These are phyloP conservation scores for Candida tetrigidarum DNA, from an alignment of 1,139 yeast genomes.

Conservation along the genomic window DNA sequence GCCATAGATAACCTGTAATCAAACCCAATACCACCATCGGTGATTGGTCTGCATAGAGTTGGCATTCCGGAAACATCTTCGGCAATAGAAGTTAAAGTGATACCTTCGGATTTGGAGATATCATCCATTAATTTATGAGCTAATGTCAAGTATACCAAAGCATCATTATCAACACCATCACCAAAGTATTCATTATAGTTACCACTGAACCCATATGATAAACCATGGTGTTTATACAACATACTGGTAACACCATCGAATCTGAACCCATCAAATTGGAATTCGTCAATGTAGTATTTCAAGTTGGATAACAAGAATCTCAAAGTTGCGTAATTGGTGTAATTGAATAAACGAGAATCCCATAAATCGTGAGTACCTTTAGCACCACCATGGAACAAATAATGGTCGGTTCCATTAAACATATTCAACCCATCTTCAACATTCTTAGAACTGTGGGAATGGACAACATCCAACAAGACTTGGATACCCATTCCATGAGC, in stretches of 20 bases:
- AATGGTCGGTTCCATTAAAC: constrained; percentile 96
- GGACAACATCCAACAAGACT: constrained; percentile 90
- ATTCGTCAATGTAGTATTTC: constrained; percentile 82
- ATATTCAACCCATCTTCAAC: constrained; percentile 91
- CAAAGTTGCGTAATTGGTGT: constrained; percentile 87
- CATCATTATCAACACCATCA: constrained; percentile 85
- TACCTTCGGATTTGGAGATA: constrained; percentile 43
- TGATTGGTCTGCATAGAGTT: constrained; percentile 77
- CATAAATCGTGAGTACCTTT: constrained; percentile 90
- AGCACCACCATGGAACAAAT: constrained; percentile 86
- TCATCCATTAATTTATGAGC: constrained; percentile 78
- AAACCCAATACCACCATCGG: constrained; percentile 87
- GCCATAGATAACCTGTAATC: constrained; percentile 97
- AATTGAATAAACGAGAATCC: constrained; percentile 94
- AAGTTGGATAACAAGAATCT: constrained; percentile 87
- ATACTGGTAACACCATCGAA: constrained; percentile 97
- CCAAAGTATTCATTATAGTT: constrained; percentile 90
- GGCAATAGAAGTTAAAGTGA: constrained; percentile 78
- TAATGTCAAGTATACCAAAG: constrained; percentile 81
- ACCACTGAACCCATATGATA: constrained; percentile 88
- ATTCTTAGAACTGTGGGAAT: constrained; percentile 94
- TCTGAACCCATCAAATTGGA: constrained; percentile 91
- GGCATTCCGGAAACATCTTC: constrained; percentile 99
- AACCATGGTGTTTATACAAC: constrained; percentile 92
- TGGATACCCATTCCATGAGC: constrained; percentile 90